Evolutionary conservation across 208 protist genomes (phyloP).

Genomic region (Trypanosomatidae sp.): DNA sequence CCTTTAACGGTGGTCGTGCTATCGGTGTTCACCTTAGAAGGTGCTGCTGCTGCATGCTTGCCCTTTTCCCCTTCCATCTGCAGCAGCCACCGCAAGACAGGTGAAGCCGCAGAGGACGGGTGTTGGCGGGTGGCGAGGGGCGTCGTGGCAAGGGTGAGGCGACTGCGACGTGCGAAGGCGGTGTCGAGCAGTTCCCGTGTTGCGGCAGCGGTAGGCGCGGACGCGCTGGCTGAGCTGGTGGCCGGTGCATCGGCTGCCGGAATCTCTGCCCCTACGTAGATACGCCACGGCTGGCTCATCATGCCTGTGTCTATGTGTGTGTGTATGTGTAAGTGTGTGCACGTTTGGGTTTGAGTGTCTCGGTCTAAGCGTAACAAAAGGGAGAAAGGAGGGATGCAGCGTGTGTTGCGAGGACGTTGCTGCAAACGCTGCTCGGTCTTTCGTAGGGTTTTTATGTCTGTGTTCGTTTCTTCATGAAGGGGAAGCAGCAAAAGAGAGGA

Average conservation of each 20-base stretch:
- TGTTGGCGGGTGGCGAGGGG: conserved; percentile 11
- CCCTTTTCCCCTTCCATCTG: not conserved
- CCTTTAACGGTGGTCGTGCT: not conserved
- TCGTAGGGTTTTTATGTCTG: no score
- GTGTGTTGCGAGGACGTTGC: no score
- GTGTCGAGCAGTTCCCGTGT: conserved; percentile 21
- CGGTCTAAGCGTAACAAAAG: not conserved
- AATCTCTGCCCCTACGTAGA: conserved; percentile 23
- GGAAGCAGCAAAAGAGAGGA: not conserved
- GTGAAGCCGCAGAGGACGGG: conserved; percentile 41
- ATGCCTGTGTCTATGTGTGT: no score
- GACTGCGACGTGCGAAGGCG: conserved; percentile 26
- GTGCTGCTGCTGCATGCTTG: not conserved
- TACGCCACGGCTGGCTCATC: conserved; percentile 3
- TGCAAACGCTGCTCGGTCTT: no score
- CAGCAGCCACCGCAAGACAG: conserved; percentile 38
- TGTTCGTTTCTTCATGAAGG: no score
- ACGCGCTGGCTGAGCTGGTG: no score
- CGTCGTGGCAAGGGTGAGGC: not conserved
- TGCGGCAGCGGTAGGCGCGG: no score
- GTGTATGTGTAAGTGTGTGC: not conserved
- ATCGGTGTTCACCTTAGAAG: no score
- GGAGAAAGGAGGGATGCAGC: no score
- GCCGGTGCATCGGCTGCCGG: not conserved
- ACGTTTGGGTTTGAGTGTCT: not conserved